A percentile compares a stretch with the other conserved stretches of the same genome.
These are phyloP conservation scores for Macaranga tanarius DNA, from an alignment of 441 rosid species.

Conservation along the genomic window DNA sequence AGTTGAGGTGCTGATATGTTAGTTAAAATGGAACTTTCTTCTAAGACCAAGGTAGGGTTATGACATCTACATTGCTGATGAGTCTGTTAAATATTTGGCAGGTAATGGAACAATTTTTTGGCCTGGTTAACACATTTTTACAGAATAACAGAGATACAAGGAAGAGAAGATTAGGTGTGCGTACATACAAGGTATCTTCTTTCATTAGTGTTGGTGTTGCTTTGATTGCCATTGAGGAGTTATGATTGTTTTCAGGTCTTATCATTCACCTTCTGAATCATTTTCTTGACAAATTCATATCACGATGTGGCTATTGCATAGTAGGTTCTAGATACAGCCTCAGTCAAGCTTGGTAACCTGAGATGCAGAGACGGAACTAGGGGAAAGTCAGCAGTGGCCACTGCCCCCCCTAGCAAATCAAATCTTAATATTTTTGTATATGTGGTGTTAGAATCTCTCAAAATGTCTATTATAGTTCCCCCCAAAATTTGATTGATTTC, in stretches of 20 bases:
- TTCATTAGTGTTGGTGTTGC: not conserved
- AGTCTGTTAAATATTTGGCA: conserved; percentile 36
- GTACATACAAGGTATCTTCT: conserved; percentile 83
- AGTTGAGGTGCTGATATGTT: not conserved
- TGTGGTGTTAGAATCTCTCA: too few species aligned
- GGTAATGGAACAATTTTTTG: conserved; percentile 99
- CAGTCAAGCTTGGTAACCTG: not conserved
- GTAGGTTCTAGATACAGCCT: not conserved
- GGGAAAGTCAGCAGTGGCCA: too few species aligned
- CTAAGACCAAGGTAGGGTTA: too few species aligned
- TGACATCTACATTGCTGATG: conserved; percentile 11
- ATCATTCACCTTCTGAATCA: not conserved
- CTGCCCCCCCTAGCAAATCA: too few species aligned
- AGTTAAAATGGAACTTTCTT: not conserved
- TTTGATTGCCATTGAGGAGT: not conserved
- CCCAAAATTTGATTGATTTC: too few species aligned
- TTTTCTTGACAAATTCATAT: not conserved
- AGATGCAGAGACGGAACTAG: too few species aligned
- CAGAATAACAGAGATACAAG: conserved; percentile 80
- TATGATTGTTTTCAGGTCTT: not conserved
- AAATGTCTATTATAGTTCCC: too few species aligned
- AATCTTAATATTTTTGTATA: too few species aligned
- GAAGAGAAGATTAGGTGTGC: conserved; percentile 88
- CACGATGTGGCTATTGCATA: too few species aligned
- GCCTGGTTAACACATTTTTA: conserved; percentile 88